Evolutionary conservation across 1,284 basidiomycete genomes (phyloP).

Genomic region (Coriolopsis trogii): DNA sequence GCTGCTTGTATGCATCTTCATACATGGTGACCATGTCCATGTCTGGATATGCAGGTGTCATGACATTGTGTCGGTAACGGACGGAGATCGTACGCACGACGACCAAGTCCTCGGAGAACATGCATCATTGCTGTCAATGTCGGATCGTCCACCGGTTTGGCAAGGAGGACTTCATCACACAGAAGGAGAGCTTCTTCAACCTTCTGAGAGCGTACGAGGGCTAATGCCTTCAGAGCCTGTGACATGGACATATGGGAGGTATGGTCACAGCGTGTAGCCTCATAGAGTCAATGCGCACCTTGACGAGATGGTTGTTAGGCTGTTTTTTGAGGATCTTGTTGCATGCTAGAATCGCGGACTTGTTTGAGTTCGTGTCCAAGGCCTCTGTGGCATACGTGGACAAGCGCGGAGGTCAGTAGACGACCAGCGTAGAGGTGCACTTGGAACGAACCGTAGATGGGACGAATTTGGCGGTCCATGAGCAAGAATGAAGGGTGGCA

Average conservation of each 20-base stretch:
- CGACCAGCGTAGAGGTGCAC: constrained; percentile 1
- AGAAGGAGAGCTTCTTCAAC: constrained; percentile 78
- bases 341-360: constrained; percentile 80
- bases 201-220: constrained; percentile 79
- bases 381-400: constrained; percentile 55
- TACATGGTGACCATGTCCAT: constrained; percentile 80
- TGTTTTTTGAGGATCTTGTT: constrained; percentile 85
- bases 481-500: constrained; percentile 32
- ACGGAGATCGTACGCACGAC: constrained; percentile 52
- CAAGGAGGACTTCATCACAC: constrained; percentile 76
- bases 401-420: constrained; percentile 5
- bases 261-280: constrained; percentile 1
- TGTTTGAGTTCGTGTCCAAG: constrained; percentile 82
- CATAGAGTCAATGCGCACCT: constrained; percentile 46
- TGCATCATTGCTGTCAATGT: constrained; percentile 81
- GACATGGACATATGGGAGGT: no score
- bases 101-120: constrained; percentile 73
- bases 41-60: constrained; percentile 43
- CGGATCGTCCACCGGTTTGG: constrained; percentile 68
- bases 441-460: constrained; percentile 67
- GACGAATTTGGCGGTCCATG: constrained; percentile 78
- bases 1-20: constrained; percentile 77
- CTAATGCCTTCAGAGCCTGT: constrained; percentile 83
- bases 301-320: constrained; percentile 71
- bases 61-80: not conserved